phyloP scores from a whole-genome alignment of 1,284 basidiomycete species.

The Polyporus tsugae region DNA sequence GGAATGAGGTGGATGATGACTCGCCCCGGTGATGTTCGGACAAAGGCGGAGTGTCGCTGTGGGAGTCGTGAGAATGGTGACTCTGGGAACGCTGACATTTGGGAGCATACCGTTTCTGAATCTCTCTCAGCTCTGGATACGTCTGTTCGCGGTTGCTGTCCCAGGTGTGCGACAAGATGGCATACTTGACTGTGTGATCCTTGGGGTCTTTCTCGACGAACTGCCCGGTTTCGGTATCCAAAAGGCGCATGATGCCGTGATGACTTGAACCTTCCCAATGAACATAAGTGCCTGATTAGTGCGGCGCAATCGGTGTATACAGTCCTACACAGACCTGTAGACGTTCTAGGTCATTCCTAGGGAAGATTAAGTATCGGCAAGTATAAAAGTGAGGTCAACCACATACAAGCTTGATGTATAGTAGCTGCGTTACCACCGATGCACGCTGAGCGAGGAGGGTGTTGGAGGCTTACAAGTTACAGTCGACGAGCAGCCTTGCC shows the following conservation, averaged over 20 bases:
- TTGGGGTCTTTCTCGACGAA: slow-evolving; percentile 8
- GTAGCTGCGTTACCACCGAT: too few species aligned
- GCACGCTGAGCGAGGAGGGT: too few species aligned
- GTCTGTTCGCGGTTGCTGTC: not conserved
- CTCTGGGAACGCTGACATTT: not conserved
- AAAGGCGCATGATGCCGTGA: not conserved
- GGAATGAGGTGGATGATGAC: not conserved
- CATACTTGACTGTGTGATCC: not conserved
- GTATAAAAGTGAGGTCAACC: not conserved
- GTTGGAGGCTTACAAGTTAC: too few species aligned
- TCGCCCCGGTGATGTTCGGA: not conserved
- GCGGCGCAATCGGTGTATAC: not conserved
- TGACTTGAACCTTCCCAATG: not conserved
- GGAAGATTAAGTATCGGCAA: not conserved
- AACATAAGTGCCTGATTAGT: not conserved
- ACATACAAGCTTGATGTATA: not conserved
- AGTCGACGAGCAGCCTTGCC: too few species aligned
- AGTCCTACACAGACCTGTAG: not conserved
- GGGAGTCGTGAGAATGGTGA: not conserved
- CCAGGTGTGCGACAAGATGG: slow-evolving; percentile 10
- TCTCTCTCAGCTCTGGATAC: not conserved
- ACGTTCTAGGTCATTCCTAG: not conserved
- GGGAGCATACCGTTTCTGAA: not conserved
- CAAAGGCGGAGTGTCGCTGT: not conserved
- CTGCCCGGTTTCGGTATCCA: slow-evolving; percentile 1